Percentiles rank a stretch among this genome's conserved stretches.
These are phyloP conservation scores for Linaria vulgaris DNA, from an alignment of 257 asterid species.

Conservation along the genomic window DNA sequence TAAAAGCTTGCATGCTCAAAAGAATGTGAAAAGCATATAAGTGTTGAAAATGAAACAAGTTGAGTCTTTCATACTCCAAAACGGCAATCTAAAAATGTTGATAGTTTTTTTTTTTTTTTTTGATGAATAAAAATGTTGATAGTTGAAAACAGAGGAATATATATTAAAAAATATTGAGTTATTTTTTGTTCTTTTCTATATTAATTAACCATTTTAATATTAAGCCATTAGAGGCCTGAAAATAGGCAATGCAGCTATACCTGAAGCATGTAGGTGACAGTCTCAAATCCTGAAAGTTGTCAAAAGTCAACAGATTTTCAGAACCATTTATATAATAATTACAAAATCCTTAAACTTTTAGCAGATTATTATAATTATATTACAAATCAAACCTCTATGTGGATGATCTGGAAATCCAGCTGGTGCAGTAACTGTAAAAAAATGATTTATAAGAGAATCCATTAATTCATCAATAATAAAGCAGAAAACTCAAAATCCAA, in stretches of 20 bases:
- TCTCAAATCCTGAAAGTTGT: constrained; percentile 70
- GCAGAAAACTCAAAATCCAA: not conserved
- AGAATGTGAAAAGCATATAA: too few species aligned
- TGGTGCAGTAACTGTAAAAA: constrained; percentile 75
- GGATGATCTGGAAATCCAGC: constrained; percentile 99
- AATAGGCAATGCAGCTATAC: constrained; percentile 34
- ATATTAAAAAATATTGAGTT: not conserved
- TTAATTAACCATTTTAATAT: too few species aligned
- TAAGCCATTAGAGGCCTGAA: not conserved
- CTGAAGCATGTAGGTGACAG: constrained; percentile 94
- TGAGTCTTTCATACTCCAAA: too few species aligned
- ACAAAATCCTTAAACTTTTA: not conserved
- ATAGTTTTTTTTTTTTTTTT: too few species aligned
- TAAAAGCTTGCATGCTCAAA: too few species aligned
- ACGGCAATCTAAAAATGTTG: too few species aligned
- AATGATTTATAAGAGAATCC: not conserved
- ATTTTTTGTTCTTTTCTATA: too few species aligned
- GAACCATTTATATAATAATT: not conserved
- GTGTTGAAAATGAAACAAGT: too few species aligned
- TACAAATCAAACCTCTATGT: constrained; percentile 67
- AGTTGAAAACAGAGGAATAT: not conserved
- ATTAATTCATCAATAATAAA: not conserved
- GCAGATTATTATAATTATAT: not conserved
- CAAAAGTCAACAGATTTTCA: not conserved
- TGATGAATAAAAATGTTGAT: too few species aligned